Percentiles rank a stretch among this genome's conserved stretches.
Conservation (phyloP, 1,139 yeast genomes). For the Yamadazyma triangularis region DNA sequence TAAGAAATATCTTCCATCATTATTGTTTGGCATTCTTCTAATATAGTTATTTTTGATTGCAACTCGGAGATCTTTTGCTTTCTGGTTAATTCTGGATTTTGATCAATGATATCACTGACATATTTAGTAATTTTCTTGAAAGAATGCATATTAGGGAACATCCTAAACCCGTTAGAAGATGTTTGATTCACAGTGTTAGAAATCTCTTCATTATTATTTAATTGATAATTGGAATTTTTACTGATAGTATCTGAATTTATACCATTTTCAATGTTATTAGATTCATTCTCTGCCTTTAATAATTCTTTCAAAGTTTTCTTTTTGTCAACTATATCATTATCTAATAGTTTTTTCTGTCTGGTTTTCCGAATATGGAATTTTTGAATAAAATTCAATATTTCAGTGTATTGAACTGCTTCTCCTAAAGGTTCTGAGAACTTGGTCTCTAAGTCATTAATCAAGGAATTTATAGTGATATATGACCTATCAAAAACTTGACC, state of each 20-base stretch:
- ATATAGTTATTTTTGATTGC: conserved; percentile 46
- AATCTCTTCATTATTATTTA: conserved; percentile 15
- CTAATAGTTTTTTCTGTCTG: conserved; percentile 60
- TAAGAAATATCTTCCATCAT: conserved; percentile 53
- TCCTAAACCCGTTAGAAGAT: conserved; percentile 7
- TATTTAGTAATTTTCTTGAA: conserved; percentile 57
- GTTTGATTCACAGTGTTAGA: conserved; percentile 5
- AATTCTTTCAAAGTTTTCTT: conserved; percentile 38
- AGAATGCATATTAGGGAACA: conserved; percentile 19
- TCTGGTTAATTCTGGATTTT: conserved; percentile 63
- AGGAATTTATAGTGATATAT: conserved; percentile 58
- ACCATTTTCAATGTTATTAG: conserved; percentile 31
- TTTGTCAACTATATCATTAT: conserved; percentile 48
- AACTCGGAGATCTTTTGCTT: conserved; percentile 52
- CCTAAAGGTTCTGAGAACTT: conserved; percentile 80
- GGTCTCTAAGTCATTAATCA: conserved; percentile 67
- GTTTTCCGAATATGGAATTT: conserved; percentile 68
- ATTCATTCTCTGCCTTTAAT: conserved; percentile 37
- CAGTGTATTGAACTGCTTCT: conserved; percentile 75
- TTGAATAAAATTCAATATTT: conserved; percentile 60
- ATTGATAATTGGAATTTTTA: conserved; percentile 27
- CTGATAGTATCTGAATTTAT: conserved; percentile 21
- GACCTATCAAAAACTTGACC: conserved; percentile 81
- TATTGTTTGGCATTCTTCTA: conserved; percentile 55
- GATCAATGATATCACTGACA: conserved; percentile 65